Evolutionary conservation across 2,329 filamentous ascomycete species (phyloP).

Genomic region (Arthrinium puccinioides): DNA sequence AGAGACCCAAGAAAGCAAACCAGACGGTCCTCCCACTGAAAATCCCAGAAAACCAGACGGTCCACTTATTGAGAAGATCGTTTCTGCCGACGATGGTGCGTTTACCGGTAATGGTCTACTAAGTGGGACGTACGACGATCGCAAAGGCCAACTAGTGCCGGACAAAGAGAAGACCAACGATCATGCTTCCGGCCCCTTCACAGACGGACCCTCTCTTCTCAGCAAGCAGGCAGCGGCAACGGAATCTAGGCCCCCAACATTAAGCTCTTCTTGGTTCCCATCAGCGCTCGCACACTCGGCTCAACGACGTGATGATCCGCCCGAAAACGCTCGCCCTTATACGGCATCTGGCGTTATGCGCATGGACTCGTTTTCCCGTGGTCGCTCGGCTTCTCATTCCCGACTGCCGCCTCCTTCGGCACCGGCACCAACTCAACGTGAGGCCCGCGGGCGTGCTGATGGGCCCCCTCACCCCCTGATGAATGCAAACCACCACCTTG

Average conservation of each 20-base stretch:
- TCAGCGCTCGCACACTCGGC: conserved; percentile 26
- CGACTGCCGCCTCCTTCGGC: conserved; percentile 3
- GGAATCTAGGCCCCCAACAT: conserved; percentile 6
- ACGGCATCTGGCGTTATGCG: conserved; percentile 2
- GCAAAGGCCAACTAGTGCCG: conserved; percentile 27
- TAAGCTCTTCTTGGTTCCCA: conserved; percentile 32
- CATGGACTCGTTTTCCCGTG: not conserved
- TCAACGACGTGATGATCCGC: conserved; percentile 11
- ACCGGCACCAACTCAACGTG: not conserved
- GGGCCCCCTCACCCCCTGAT: conserved; percentile 1
- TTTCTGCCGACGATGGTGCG: conserved; percentile 25
- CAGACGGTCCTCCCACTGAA: too few relatives aligned
- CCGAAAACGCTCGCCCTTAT: conserved; percentile 10
- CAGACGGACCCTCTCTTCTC: conserved; percentile 48
- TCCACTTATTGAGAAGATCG: conserved; percentile 20
- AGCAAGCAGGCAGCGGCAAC: conserved; percentile 26
- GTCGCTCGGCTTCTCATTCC: conserved; percentile 2
- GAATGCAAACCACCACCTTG: conserved; percentile 2
- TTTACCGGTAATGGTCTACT: conserved; percentile 47
- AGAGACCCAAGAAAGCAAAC: conserved; percentile 6
- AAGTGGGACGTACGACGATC: conserved; percentile 40
- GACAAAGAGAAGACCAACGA: conserved; percentile 15
- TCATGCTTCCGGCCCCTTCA: conserved; percentile 36
- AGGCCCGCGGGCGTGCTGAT: not conserved
- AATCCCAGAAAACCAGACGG: conserved; percentile 5